Conservation (phyloP, 148 eudicot species). For the Suaeda aralocaspica region DNA sequence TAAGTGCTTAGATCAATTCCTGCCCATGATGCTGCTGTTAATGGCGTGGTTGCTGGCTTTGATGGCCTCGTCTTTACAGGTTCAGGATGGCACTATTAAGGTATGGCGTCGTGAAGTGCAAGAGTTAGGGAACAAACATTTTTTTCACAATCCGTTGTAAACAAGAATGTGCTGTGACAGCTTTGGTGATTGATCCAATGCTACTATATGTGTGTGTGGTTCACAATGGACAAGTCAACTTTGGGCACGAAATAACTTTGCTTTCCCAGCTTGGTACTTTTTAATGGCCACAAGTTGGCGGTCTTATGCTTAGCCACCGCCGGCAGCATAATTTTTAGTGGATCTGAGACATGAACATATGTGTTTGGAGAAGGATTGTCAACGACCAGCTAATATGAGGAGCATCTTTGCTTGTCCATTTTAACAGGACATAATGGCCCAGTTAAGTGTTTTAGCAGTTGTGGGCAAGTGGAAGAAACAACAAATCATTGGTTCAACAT, state of each 20-base stretch:
- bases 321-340: conserved; percentile 52
- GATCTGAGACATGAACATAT: conserved; percentile 66
- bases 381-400: background rate
- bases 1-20: conserved; percentile 61
- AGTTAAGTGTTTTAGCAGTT: conserved; percentile 70
- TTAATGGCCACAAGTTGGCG: conserved; percentile 58
- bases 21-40: conserved; percentile 73
- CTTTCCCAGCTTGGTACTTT: conserved; percentile 33
- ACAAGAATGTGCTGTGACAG: conserved; percentile 73
- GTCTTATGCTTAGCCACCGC: conserved; percentile 57
- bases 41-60: conserved; percentile 61
- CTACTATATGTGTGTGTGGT: conserved; percentile 54
- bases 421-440: conserved; percentile 65
- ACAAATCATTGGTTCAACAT: conserved; percentile 11
- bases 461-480: conserved; percentile 34
- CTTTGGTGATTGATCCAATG: conserved; percentile 43
- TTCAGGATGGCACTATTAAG: conserved; percentile 66
- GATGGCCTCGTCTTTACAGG: conserved; percentile 68
- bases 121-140: conserved; percentile 68
- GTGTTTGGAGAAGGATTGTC: conserved; percentile 53
- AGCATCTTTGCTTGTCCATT: conserved; percentile 44
- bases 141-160: conserved; percentile 54
- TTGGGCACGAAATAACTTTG: conserved; percentile 47
- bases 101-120: conserved; percentile 71
- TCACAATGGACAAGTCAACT: conserved; percentile 66